Conservation (phyloP, 352 stramenopile species). For the Globisporangium yorkense region DNA sequence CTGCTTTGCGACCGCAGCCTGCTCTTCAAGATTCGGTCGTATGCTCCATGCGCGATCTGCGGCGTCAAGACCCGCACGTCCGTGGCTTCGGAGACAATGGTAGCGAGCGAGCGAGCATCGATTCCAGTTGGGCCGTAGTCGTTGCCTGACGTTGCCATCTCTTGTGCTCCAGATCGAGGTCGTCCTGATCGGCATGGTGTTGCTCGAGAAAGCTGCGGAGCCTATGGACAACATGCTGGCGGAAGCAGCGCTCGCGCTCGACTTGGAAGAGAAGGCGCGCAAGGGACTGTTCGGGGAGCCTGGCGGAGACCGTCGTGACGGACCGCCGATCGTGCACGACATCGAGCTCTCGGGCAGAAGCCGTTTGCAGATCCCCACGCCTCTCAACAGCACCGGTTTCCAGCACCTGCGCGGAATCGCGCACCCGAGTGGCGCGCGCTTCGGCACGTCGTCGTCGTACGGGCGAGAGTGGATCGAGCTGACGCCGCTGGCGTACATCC, state of each 20-base stretch:
- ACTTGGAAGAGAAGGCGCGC: constrained; percentile 27
- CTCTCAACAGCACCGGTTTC: constrained; percentile 27
- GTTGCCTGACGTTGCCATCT: background rate
- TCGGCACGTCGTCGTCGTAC: constrained; percentile 19
- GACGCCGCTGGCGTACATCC: constrained; percentile 77
- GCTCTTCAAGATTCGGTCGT: constrained; percentile 61
- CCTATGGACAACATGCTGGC: constrained; percentile 42
- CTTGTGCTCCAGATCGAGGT: constrained; percentile 58
- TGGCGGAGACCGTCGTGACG: constrained; percentile 3
- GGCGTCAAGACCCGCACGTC: constrained; percentile 70
- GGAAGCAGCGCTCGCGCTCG: constrained; percentile 34
- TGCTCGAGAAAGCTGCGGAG: constrained; percentile 52
- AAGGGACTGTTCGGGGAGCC: constrained; percentile 12
- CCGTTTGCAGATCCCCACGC: constrained; percentile 40
- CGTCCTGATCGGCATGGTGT: constrained; percentile 74
- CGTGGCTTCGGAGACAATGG: constrained; percentile 80
- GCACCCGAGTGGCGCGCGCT: constrained; percentile 10
- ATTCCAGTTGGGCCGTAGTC: no score
- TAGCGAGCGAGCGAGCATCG: constrained; percentile 10
- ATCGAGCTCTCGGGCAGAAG: constrained; percentile 29
- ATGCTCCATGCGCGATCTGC: constrained; percentile 80
- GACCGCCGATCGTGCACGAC: constrained; percentile 21
- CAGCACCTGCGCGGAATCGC: constrained; percentile 26
- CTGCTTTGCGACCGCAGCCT: constrained; percentile 27
- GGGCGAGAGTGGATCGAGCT: constrained; percentile 82